Conservation (phyloP, 2,329 filamentous ascomycete species). For the Berkeleyomyces rouxiae region DNA sequence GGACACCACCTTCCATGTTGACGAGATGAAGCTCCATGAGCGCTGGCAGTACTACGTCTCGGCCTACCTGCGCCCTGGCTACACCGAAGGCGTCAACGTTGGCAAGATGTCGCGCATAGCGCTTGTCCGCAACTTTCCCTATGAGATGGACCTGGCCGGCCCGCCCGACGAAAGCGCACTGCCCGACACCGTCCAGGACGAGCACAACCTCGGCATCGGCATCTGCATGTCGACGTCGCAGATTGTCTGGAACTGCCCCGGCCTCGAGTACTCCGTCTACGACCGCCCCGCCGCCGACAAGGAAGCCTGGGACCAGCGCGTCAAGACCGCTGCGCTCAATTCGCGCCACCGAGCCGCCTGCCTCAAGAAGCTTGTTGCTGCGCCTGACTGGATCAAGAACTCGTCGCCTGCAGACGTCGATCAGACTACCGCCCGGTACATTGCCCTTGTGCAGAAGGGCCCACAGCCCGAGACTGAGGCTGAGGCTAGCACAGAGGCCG, state of each 20-base stretch:
- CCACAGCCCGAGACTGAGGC: neutral
- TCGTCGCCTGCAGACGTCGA: conserved; percentile 62
- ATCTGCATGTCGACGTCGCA: conserved; percentile 66
- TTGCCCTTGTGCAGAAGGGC: conserved; percentile 36
- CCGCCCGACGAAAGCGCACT: conserved; percentile 39
- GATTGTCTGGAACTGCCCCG: conserved; percentile 57
- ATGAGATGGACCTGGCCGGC: conserved; percentile 32
- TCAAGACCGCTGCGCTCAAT: conserved; percentile 35
- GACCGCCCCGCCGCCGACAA: conserved; percentile 51
- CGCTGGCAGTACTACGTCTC: conserved; percentile 94
- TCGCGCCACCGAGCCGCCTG: conserved; percentile 50
- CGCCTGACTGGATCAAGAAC: conserved; percentile 65
- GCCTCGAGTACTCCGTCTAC: conserved; percentile 55
- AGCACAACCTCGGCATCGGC: conserved; percentile 50
- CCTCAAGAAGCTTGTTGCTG: conserved; percentile 63
- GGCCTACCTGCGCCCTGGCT: conserved; percentile 73
- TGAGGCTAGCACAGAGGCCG: neutral
- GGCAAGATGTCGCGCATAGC: conserved; percentile 51
- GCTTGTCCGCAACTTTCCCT: conserved; percentile 52
- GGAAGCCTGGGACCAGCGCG: conserved; percentile 40
- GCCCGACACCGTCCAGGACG: conserved; percentile 34
- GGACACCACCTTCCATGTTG: conserved; percentile 67
- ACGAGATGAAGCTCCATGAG: conserved; percentile 69
- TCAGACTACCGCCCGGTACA: conserved; percentile 51
- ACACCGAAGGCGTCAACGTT: conserved; percentile 61